Conservation (phyloP, 208 protist species). For the Spongospora subterranea region DNA sequence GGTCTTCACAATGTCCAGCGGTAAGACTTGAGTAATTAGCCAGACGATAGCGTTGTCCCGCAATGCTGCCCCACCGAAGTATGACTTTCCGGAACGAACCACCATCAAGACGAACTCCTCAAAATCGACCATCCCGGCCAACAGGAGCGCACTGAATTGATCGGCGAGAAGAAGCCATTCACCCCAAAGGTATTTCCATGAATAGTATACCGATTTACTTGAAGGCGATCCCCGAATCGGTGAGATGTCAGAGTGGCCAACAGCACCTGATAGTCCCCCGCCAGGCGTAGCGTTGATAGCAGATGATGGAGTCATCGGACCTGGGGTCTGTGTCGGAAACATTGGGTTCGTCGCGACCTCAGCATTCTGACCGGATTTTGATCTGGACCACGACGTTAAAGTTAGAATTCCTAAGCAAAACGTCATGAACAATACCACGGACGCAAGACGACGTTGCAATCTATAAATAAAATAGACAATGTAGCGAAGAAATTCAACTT, state of each 20-base stretch:
- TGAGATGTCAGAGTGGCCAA: background rate
- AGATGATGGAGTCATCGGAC: background rate
- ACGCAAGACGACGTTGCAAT: no score
- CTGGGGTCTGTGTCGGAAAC: background rate
- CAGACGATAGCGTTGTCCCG: constrained; percentile 5
- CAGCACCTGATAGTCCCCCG: no score
- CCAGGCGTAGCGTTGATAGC: background rate
- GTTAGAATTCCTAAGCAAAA: background rate
- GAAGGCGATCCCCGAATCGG: background rate
- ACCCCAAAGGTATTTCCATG: constrained; percentile 22
- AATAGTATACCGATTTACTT: background rate
- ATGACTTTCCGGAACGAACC: constrained; percentile 9
- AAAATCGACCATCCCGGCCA: background rate
- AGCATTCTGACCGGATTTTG: background rate
- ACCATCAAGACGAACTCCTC: constrained; percentile 49
- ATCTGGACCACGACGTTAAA: background rate
- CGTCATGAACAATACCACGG: no score
- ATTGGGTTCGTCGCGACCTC: background rate
- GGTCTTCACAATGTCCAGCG: constrained; percentile 25
- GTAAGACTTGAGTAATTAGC: constrained; percentile 24
- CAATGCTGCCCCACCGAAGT: constrained; percentile 29
- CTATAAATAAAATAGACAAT: no score
- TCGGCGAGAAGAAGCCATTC: constrained; percentile 36
- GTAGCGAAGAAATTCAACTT: no score
- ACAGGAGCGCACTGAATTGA: constrained; percentile 7